These are phyloP conservation scores for Tricholoma furcatifolium DNA, from an alignment of 768 basidiomycete genomes.

Conservation along the genomic window DNA sequence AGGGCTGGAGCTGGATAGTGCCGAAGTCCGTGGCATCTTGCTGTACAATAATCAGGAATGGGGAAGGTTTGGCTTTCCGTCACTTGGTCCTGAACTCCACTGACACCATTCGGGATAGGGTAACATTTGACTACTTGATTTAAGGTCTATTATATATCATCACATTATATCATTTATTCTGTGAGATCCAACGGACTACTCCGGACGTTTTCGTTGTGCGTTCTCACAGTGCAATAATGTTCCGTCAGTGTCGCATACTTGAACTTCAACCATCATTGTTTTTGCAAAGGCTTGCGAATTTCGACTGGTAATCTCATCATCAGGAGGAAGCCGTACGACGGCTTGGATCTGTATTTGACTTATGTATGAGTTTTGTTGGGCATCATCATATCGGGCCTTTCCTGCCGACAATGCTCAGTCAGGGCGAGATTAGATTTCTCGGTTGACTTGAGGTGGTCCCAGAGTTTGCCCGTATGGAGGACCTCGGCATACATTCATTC, in stretches of 20 bases:
- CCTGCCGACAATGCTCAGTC: no score
- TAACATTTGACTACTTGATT: slow-evolving; percentile 48
- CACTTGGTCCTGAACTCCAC: slow-evolving; percentile 12
- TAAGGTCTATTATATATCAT: slow-evolving; percentile 18
- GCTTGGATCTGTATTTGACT: neutral
- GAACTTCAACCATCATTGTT: slow-evolving; percentile 13
- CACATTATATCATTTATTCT: slow-evolving; percentile 9
- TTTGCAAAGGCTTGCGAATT: slow-evolving; percentile 7
- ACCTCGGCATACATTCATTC: no score
- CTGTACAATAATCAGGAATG: slow-evolving; percentile 76
- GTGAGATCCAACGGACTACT: slow-evolving; percentile 7
- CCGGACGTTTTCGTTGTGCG: slow-evolving; percentile 17
- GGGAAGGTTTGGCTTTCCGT: slow-evolving; percentile 58
- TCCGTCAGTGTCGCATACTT: slow-evolving; percentile 24
- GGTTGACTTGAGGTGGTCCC: no score
- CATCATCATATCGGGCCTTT: no score
- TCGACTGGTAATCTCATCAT: slow-evolving; percentile 3
- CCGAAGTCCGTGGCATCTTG: slow-evolving; percentile 81
- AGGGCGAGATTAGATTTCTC: no score
- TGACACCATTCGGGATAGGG: slow-evolving; percentile 28
- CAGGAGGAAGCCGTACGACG: neutral
- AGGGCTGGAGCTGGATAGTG: slow-evolving; percentile 80
- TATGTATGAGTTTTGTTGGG: no score
- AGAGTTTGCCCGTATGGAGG: no score
- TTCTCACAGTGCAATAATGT: slow-evolving; percentile 5